phyloP scores from a whole-genome alignment of 768 basidiomycete genomes.

The Nidularia sp. region DNA sequence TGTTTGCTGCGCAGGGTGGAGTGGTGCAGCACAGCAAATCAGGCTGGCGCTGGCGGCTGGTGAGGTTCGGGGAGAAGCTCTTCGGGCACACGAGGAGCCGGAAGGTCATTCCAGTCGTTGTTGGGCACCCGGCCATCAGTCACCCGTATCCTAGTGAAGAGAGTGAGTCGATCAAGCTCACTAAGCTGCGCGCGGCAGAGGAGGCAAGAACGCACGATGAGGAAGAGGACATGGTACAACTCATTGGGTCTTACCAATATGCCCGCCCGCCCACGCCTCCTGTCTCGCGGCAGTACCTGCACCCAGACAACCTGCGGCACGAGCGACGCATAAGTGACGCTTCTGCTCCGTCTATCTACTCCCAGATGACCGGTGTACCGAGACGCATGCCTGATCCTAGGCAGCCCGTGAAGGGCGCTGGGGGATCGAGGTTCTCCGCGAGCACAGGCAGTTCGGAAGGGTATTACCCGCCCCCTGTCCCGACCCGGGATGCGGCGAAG shows the following conservation, averaged over 20 bases:
- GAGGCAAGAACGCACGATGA: conserved; percentile 35
- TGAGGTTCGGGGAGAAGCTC: conserved; percentile 52
- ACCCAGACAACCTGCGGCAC: not conserved
- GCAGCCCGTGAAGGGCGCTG: conserved; percentile 53
- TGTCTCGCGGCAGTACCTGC: not conserved
- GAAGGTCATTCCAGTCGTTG: not conserved
- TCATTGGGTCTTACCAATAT: conserved; percentile 31
- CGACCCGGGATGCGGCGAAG: too few relatives aligned
- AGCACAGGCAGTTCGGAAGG: too few relatives aligned
- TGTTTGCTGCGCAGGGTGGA: conserved; percentile 58
- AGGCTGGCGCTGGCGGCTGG: conserved; percentile 42
- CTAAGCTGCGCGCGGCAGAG: not conserved
- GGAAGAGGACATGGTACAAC: conserved; percentile 31
- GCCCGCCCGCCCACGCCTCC: too few relatives aligned
- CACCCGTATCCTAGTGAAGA: too few relatives aligned
- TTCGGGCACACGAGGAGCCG: conserved; percentile 39
- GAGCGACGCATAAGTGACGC: too few relatives aligned
- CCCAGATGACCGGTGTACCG: conserved; percentile 63
- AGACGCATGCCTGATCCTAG: conserved; percentile 65
- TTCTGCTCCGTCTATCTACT: conserved; percentile 44
- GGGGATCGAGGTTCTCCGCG: not conserved
- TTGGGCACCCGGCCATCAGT: too few relatives aligned
- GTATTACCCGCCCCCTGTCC: not conserved
- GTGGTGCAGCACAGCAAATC: conserved; percentile 38
- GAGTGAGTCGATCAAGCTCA: conserved; percentile 9